phyloP scores from a whole-genome alignment of 371 early-diverging fungal species.

The Rhizopus arrhizus region DNA sequence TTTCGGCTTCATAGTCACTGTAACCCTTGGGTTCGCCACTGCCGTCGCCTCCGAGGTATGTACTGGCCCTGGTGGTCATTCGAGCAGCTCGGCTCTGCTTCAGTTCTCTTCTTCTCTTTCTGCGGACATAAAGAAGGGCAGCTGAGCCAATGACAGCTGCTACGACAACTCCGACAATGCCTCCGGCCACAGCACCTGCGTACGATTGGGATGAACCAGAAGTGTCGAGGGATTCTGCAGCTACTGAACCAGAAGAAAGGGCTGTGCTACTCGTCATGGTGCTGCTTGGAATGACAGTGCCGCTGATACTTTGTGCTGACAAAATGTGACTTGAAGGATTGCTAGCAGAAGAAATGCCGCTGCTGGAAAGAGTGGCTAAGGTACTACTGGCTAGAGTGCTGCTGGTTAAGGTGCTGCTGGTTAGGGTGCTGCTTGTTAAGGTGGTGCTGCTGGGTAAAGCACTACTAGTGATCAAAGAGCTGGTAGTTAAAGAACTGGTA shows the following conservation, averaged over 20 bases:
- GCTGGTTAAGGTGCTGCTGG: too few relatives aligned
- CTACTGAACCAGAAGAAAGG: background rate
- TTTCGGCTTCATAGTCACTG: background rate
- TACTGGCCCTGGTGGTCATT: background rate
- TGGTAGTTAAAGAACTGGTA: too few relatives aligned
- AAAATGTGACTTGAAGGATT: background rate
- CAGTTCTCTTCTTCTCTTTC: slow-evolving; percentile 1
- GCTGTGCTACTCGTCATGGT: background rate
- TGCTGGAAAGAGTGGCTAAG: too few relatives aligned
- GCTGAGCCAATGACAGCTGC: background rate
- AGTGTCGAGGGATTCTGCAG: background rate
- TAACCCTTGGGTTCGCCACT: background rate
- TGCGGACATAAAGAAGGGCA: background rate
- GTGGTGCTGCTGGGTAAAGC: too few relatives aligned
- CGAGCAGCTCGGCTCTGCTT: background rate
- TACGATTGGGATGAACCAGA: background rate
- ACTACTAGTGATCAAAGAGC: too few relatives aligned
- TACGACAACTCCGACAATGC: background rate
- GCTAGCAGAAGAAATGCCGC: too few relatives aligned
- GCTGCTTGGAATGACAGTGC: background rate
- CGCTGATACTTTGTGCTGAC: background rate
- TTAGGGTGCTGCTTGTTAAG: too few relatives aligned
- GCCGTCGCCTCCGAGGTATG: too few relatives aligned
- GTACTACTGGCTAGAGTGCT: too few relatives aligned
- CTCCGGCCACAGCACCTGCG: slow-evolving; percentile 19